These are phyloP conservation scores for Sordariomycetes sp. DNA, from an alignment of 2,329 filamentous ascomycete genomes.

Conservation along the genomic window DNA sequence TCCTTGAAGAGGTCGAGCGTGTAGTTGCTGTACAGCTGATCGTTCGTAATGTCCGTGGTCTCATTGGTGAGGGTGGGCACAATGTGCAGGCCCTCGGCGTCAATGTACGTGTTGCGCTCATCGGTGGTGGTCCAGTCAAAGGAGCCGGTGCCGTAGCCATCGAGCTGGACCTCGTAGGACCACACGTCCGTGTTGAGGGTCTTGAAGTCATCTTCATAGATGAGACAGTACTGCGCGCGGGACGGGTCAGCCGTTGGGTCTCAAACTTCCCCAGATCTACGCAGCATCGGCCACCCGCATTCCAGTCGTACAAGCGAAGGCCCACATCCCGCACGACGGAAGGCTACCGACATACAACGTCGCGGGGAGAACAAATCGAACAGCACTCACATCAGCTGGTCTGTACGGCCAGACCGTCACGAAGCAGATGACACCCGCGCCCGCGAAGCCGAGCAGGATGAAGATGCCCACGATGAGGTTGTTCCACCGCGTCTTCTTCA, in stretches of 20 bases:
- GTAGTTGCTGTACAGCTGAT: conserved; percentile 27
- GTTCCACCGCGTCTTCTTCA: conserved; percentile 23
- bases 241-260: too few relatives aligned
- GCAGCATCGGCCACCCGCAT: too few relatives aligned
- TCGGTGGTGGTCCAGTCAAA: conserved; percentile 47
- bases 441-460: conserved; percentile 20
- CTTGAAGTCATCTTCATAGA: conserved; percentile 40
- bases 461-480: conserved; percentile 21
- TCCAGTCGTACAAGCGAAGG: too few relatives aligned
- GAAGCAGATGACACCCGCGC: conserved; percentile 22
- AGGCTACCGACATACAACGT: too few relatives aligned
- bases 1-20: conserved; percentile 32
- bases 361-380: neutral
- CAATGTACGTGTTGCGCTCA: conserved; percentile 34
- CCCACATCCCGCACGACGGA: too few relatives aligned
- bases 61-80: conserved; percentile 41
- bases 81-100: conserved; percentile 40
- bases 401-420: conserved; percentile 16
- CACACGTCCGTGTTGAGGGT: conserved; percentile 33
- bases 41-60: conserved; percentile 25
- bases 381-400: conserved; percentile 9
- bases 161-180: conserved; percentile 36
- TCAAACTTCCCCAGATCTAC: too few relatives aligned
- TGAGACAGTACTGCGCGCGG: conserved; percentile 34
- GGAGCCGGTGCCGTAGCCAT: conserved; percentile 35